Evolutionary conservation across 2,329 filamentous ascomycete species (phyloP), one percentile per base, ranked within the genome.

Genomic region (Botrytis galanthina): DNA sequence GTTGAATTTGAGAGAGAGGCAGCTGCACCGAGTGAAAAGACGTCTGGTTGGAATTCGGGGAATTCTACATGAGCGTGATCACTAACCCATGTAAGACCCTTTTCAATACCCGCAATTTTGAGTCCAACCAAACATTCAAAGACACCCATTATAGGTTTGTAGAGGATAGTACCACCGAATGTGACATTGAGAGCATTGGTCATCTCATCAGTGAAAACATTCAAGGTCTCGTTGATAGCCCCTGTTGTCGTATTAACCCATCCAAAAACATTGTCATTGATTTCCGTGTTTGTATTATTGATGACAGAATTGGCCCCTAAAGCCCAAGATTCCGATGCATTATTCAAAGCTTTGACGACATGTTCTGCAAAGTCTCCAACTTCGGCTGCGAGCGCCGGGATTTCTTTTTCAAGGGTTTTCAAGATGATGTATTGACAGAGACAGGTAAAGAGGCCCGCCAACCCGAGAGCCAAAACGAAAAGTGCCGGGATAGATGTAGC

Each of bases 81-180:
- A 79, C 93, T 89, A 18, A 97, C 92, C 95, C 95, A 99, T 0
- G 93, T 97, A n/a, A 98, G 86, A 20, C 92, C 96, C 80, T 92
- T 91, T 81, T 98, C 90, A 76, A 99, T 89, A 35, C 90, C 88
- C 77, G 93, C 90, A 75, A 98, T 87, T 85, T 98, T 98, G 80
- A 97, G 86, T 12, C 91, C 90, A 76, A 98, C 89, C n/a, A 98
- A 86, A 80, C 96, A 98, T 80, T 93, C 88, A 75, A 98, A 87
- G 48, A 98, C 89, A 61, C 93, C 91, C 79, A 90, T 86, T 79
- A 97, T 91, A 0, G 94, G 93, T 42, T 91, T 88, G 76, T 94
- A 88, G 61, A 97, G 90, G 60, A 95, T 84, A 0, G 95, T 98
- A 64, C 90, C 91, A 69, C 93, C 93, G 81, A 98, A 98, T 5